Percentiles rank a stretch among this genome's conserved stretches.
phyloP scores from a whole-genome alignment of 371 early-diverging fungal genomes.

The Entomophthora muscae region DNA sequence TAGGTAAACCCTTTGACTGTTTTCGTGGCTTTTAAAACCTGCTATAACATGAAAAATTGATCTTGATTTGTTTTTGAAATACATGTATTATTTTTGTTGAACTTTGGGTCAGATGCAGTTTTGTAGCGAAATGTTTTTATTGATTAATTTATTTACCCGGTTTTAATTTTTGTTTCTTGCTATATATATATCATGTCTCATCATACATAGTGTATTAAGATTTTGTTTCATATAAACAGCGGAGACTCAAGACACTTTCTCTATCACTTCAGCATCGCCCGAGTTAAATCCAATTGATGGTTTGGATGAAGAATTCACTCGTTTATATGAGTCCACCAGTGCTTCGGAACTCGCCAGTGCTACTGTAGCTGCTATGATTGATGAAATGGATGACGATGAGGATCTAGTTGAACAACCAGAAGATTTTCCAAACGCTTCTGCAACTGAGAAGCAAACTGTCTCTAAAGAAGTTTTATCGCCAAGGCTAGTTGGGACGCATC shows the following conservation, averaged over 20 bases:
- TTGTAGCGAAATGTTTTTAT: no score
- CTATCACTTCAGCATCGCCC: neutral
- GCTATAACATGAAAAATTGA: no score
- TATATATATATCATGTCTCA: no score
- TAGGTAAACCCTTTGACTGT: no score
- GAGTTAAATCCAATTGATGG: neutral
- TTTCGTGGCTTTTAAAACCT: no score
- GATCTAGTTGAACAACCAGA: neutral
- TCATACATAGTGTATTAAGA: no score
- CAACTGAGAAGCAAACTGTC: neutral
- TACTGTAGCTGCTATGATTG: neutral
- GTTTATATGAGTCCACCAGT: neutral
- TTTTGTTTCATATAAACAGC: neutral
- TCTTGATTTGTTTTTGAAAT: no score
- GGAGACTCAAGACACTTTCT: neutral
- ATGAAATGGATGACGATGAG: neutral
- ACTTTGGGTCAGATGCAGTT: no score
- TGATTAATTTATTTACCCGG: no score
- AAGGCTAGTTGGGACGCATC: neutral
- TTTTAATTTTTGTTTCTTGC: no score
- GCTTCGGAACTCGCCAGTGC: neutral
- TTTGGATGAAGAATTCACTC: neutral
- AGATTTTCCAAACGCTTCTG: neutral
- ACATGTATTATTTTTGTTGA: no score
- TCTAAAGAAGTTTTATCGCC: neutral